Evolutionary conservation across 192 early-diverging fungal genomes (phyloP), one percentile per base, ranked within the genome.

Genomic region (Coemansia javaensis): DNA sequence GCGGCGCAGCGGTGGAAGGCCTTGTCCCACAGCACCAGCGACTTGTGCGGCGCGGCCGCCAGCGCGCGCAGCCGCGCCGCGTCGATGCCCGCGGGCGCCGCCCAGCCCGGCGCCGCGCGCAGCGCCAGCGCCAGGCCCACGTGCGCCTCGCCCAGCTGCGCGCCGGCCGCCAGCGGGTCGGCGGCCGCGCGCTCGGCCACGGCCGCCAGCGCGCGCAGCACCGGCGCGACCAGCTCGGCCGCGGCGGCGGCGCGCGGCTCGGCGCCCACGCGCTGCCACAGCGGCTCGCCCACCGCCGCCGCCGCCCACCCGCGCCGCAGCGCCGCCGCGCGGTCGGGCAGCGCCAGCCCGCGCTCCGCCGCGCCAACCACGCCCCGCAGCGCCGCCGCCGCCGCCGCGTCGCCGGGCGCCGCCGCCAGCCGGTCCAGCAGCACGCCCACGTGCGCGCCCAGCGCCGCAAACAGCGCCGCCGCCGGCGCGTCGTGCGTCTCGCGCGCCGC

Each of bases 1-100:
- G 53, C 61, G 3, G 80, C 60, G 28, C 85, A 76, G 59, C 90
- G 90, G 41, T 77, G 79, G 48, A 85, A 94, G 24, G 84, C 82
- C 61, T 88, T 89, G 44, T 94, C 90, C 79, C 85, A 87, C 32
- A 93, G 61, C 10, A 90, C 70, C 39, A 87, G 86, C 6, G 89
- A 88, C 41, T 82, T 85, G 44, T 85, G 82, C 14, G 79, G 61
- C 5, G 51, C 53, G 20, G 64, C 50, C 4, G 59, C 47, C 33
- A 77, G 45, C 6, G 78, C 43, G 2, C 66, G 25, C 9, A 59
- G 32, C 45, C 53, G 38, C 18, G 32, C 42, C 4, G 37, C 41
- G 20, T 55, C 62, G 11, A 65, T 40, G 2, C 62, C 65, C n/a
- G 71, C 38, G 0, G 30, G 39, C 18, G 16, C 33, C 15, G 14